Conservation (phyloP, 768 basidiomycete genomes). For the Podaxis mareebaensis region DNA sequence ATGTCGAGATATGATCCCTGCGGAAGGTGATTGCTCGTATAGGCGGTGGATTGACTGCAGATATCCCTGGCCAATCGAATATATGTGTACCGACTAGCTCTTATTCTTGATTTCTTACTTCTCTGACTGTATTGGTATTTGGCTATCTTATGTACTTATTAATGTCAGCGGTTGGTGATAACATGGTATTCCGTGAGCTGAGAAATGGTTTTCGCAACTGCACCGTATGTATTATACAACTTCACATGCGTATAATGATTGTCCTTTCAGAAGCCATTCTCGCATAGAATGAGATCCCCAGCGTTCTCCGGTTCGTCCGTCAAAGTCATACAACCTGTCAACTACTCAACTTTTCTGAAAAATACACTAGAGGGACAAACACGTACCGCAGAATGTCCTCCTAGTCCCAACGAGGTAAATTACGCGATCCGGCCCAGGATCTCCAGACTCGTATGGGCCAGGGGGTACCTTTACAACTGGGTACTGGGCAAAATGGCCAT, state of each 20-base stretch:
- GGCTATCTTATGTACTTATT: no score
- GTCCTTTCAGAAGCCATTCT: not conserved
- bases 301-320: not conserved
- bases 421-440: conserved; percentile 2
- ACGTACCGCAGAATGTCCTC: conserved; percentile 10
- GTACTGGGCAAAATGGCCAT: conserved; percentile 8
- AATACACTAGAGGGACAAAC: not conserved
- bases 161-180: no score
- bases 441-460: conserved; percentile 1
- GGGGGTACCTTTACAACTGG: conserved; percentile 1
- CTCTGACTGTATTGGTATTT: no score
- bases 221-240: no score
- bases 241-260: not conserved
- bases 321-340: conserved; percentile 4
- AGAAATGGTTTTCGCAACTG: no score
- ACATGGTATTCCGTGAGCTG: no score
- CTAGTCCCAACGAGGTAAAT: conserved; percentile 7
- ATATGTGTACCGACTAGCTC: no score
- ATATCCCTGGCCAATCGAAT: no score
- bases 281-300: not conserved
- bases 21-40: not conserved
- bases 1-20: conserved; percentile 12
- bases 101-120: no score
- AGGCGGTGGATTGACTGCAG: no score
- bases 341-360: not conserved